Evolutionary conservation across 768 basidiomycete genomes (phyloP).

Genomic region (Udeniomyces megalosporus): DNA sequence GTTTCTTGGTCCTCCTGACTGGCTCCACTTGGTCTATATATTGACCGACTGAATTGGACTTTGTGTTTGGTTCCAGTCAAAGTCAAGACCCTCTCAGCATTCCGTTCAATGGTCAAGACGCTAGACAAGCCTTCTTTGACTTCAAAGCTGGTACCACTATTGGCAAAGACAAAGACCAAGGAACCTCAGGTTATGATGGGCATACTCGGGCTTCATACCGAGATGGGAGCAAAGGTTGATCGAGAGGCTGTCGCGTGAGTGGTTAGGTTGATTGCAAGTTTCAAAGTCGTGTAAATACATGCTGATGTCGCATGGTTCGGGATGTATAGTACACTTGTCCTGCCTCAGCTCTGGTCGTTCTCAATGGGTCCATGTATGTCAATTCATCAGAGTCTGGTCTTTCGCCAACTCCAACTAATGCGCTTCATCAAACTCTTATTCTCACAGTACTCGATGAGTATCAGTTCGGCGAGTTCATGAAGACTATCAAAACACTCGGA

Average conservation of each 20-base stretch:
- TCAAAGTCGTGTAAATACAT: too few relatives aligned
- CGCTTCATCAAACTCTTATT: background rate
- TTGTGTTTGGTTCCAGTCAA: background rate
- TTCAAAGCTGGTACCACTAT: conserved; percentile 82
- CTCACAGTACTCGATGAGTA: conserved; percentile 18
- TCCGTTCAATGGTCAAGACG: conserved; percentile 28
- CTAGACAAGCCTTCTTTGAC: conserved; percentile 49
- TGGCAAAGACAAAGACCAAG: conserved; percentile 89
- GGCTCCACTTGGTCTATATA: background rate
- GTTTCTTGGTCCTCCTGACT: conserved; percentile 49
- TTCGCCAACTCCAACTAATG: background rate
- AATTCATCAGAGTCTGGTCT: background rate
- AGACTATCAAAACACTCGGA: conserved; percentile 35
- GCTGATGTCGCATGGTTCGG: too few relatives aligned
- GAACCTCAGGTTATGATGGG: conserved; percentile 43
- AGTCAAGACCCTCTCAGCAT: conserved; percentile 27
- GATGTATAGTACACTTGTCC: conserved; percentile 48
- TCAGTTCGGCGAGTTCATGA: conserved; percentile 90
- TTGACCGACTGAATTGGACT: background rate
- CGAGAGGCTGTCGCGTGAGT: conserved; percentile 61
- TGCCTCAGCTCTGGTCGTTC: conserved; percentile 92
- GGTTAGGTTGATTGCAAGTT: too few relatives aligned
- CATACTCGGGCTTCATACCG: conserved; percentile 76
- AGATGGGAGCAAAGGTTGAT: conserved; percentile 89
- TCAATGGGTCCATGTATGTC: conserved; percentile 78